These are phyloP conservation scores for Backusella mclennaniae DNA, from an alignment of 192 early-diverging fungal genomes.

Conservation along the genomic window DNA sequence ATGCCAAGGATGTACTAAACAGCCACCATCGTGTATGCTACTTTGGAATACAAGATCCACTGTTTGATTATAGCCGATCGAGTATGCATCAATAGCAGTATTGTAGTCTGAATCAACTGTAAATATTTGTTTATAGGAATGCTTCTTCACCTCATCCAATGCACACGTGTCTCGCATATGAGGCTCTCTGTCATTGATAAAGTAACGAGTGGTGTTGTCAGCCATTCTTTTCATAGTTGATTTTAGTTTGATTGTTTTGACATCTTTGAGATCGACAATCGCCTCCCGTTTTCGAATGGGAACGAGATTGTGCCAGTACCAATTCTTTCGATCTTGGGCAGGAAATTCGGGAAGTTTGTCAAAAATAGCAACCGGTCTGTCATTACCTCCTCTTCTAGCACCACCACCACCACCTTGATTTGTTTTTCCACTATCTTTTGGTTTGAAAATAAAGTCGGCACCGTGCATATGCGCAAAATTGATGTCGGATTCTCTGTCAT, in stretches of 20 bases:
- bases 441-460: background rate
- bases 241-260: constrained; percentile 11
- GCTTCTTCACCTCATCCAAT: background rate
- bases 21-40: constrained; percentile 1
- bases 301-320: constrained; percentile 16
- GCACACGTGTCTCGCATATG: background rate
- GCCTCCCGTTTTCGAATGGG: background rate
- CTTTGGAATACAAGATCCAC: constrained; percentile 36
- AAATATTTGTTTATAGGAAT: constrained; percentile 8
- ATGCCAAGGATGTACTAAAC: constrained; percentile 37
- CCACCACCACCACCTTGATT: background rate
- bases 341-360: constrained; percentile 17
- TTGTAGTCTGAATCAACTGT: constrained; percentile 14
- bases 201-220: constrained; percentile 17
- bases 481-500: background rate
- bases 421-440: background rate
- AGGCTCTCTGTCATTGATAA: constrained; percentile 16
- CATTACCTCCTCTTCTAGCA: background rate
- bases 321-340: background rate
- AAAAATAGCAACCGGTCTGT: background rate
- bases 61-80: constrained; percentile 10
- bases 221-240: background rate
- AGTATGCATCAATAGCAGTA: constrained; percentile 11
- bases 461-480: background rate
- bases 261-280: constrained; percentile 11